Evolutionary conservation across 2,329 filamentous ascomycete genomes (phyloP), one percentile per base, ranked within the genome.

Genomic region (Monosporascus sp.): DNA sequence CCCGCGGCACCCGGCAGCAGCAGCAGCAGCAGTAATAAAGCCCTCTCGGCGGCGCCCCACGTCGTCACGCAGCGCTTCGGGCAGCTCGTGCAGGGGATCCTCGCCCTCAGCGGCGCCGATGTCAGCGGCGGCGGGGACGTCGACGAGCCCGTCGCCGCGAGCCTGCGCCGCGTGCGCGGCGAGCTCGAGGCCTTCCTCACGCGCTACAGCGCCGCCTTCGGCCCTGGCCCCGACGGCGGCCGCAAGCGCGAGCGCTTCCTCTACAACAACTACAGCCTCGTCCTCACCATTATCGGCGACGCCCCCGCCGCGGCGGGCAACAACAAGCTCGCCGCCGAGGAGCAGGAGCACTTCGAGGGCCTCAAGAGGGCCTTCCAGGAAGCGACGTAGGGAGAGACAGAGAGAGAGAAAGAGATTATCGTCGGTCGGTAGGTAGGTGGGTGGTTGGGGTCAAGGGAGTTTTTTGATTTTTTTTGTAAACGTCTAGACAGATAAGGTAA

Each of bases 71-170:
- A 99, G 70, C 85, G 91, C n/a, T 97, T 97, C 65, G 94, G 90
- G 0, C 93, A 97, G 72, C 85, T 99, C 49, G 72, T 96, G 48
- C 89, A 96, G 58, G 91, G 90, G 3, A 87, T 97, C 31, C 73
- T 97, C 31, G 77, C 84, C 0, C 79, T 99, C 44, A 95, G 90
- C 65, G 84, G 85, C 43, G 22, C 24, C n/a, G 92, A 97, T 61
- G 90, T 91, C 1, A 91, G 91, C 2, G 94, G 97, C 61, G 92
- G 97, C 61, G 94, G 97, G 70, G 94, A 94, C 0, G 89, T 97
- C 2, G 92, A 97, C 61, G 94, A 99, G 70, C 94, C 94, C 0
- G 89, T 97, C 2, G 86, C 86, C 1, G 86, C 88, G 48, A 96
- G 91, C 63, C 71, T 99, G 47, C 80, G 80, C 14, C 82, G 94